Conservation (phyloP, 2,329 filamentous ascomycete genomes). For the Fusarium circinatum region DNA sequence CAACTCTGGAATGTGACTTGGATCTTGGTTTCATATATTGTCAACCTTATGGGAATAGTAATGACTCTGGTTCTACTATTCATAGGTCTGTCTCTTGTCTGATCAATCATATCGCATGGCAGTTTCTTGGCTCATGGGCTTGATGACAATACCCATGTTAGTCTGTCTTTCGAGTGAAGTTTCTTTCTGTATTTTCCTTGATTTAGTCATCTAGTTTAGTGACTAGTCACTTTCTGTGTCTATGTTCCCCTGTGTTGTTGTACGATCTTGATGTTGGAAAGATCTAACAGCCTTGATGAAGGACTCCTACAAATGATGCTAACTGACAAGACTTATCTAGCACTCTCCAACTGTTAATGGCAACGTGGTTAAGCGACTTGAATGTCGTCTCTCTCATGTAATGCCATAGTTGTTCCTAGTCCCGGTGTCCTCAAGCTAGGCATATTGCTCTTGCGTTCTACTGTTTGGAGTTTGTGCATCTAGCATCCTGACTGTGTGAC, state of each 20-base stretch:
- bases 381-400: background rate
- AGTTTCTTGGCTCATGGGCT: background rate
- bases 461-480: background rate
- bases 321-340: background rate
- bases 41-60: background rate
- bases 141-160: background rate
- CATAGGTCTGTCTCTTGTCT: background rate
- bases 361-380: background rate
- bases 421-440: too few species aligned
- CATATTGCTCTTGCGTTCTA: background rate
- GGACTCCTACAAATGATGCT: background rate
- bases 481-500: background rate
- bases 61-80: background rate
- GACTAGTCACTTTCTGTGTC: background rate
- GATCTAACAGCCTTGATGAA: too few species aligned
- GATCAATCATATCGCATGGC: background rate
- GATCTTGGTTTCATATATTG: background rate
- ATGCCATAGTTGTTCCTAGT: background rate
- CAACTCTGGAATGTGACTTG: conserved; percentile 11
- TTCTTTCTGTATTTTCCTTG: background rate
- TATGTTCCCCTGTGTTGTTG: background rate
- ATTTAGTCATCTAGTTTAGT: background rate
- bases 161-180: background rate
- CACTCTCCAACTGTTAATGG: background rate
- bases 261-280: background rate